Percentiles rank a stretch among this genome's conserved stretches.
Evolutionary conservation across 2,329 filamentous ascomycete genomes (phyloP).

Genomic region (Penicillium sp.): DNA sequence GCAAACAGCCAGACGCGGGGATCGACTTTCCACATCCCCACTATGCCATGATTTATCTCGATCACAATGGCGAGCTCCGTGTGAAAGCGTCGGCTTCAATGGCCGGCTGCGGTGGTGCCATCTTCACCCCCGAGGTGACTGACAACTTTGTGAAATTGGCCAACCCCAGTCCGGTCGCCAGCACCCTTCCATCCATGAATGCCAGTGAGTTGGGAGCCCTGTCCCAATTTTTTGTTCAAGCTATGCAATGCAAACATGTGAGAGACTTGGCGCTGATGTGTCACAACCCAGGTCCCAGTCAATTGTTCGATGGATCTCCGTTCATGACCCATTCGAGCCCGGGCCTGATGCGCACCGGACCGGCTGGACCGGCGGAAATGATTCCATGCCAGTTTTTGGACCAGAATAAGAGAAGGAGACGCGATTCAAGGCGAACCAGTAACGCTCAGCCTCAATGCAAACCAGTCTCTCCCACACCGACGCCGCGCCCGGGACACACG

Average conservation of each 20-base stretch:
- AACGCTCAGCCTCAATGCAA: conserved; percentile 15
- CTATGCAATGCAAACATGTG: too few relatives aligned
- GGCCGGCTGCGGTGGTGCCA: conserved; percentile 24
- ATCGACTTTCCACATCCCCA: conserved; percentile 28
- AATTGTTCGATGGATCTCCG: conserved; percentile 2
- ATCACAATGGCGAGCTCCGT: conserved; percentile 29
- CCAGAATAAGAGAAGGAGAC: conserved; percentile 22
- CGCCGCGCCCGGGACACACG: conserved; percentile 18
- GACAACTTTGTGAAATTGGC: conserved; percentile 30
- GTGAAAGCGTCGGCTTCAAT: conserved; percentile 31
- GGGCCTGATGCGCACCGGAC: conserved; percentile 22
- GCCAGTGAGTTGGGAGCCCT: neutral
- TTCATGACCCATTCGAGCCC: conserved; percentile 13
- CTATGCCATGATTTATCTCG: conserved; percentile 34
- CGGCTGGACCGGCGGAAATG: conserved; percentile 16
- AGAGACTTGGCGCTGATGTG: neutral
- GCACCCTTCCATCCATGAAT: conserved; percentile 22
- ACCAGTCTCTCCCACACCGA: conserved; percentile 16
- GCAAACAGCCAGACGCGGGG: neutral
- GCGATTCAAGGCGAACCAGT: conserved; percentile 15
- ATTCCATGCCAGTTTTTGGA: conserved; percentile 31
- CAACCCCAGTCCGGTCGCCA: conserved; percentile 15
- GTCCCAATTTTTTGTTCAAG: too few relatives aligned
- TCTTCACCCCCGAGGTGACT: conserved; percentile 34
- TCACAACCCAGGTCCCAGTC: conserved; percentile 6